Base-by-base conservation (phyloP, 208 protist species). In the Crithidia sp. region DNA sequence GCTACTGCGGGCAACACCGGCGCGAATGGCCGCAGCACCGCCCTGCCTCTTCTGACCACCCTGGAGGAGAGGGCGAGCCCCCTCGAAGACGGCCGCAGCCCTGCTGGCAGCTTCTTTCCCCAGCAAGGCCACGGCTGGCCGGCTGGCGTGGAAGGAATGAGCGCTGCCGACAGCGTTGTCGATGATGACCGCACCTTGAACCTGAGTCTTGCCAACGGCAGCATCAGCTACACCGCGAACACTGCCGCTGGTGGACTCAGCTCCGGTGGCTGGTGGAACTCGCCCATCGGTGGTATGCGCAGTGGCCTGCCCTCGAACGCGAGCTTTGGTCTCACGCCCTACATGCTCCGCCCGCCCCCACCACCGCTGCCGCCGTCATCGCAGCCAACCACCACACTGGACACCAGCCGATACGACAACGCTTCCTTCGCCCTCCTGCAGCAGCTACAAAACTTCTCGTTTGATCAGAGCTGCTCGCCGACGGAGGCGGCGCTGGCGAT, bases 401-500 rank as follows among this genome's bases (percentile, higher is more conserved):
- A 43, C 16, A 54, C 39, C 5, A 39, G 39, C 53, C 37, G 68
- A 8, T 52, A 37, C 45, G 50, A 58, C 63, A 76, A 68, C 63
- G 45, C 57, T 44, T 82, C 71, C 61, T 74, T 77, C 13, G 57
- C 19, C 36, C 17, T n/a, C 3, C 57, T n/a, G 67, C 60, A 71
- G 67, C 67, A 19, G 49, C 39, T 53, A 41, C 17, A 5, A 19
- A 73, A 74, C 55, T 36, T 74, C 47, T 79, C 74, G 5, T 70
- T 74, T 13, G 61, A 71, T 36, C 44, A 54, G 12, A 57, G 54
- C 45, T 39, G 28, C 52, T 74, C 67, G 5, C 67, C 67, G 7
- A 79, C 67, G 2, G 68, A 74, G 12, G 61, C 67, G 16, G 74
- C 74, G 39, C 74, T 79, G 12, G 59, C 67, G 14, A 53, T 73